Evolutionary conservation across 805 yeast species (phyloP), one percentile per base, ranked within the genome.

Genomic region (Sugiyamaella qingdaonensis): DNA sequence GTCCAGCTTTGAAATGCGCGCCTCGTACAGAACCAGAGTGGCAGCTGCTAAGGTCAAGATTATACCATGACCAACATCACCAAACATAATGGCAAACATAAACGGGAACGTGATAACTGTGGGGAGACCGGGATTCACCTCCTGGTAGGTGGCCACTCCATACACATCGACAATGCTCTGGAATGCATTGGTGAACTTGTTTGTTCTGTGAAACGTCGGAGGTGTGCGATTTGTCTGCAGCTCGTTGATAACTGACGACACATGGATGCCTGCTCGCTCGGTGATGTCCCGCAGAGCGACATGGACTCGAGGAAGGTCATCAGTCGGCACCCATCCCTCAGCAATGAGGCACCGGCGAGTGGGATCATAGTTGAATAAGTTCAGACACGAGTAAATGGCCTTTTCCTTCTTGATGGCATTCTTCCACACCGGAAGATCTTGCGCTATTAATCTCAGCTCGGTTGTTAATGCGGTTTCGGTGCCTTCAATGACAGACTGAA

Each of bases 1-100:
- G 2, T 46, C 47, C 78, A 84, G 78, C 33, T 75, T 74, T 13
- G 78, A 82, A 45, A 94, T 78, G 52, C 77, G 74, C 55, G 73
- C 77, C 69, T 94, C 99, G 65, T 85, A 84, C 51, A 82, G 60
- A 9, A 92, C 89, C 61, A 94, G 71, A 27, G 73, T 72, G 39
- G 80, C 70, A 1, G 95, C 96, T 16, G 88, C 87, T 53, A 86
- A 69, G 46, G 85, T 76, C 66, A 94, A 74, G 49, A 94, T 81
- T 51, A 90, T 77, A 4, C 98, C 99, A 71, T 94, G 99, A 19
- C 99, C 99, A 54, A 90, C 70, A 74, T 94, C 99, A 74, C 99
- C 99, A 75, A 94, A 94, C 99, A 94, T 94, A 61, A 94, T 86
- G 19, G 99, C 97, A 73, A 94, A 94, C 96, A 94, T 87, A 68